Evolutionary conservation across 1,284 basidiomycete species (phyloP).

Genomic region (Termitomyces sp.): DNA sequence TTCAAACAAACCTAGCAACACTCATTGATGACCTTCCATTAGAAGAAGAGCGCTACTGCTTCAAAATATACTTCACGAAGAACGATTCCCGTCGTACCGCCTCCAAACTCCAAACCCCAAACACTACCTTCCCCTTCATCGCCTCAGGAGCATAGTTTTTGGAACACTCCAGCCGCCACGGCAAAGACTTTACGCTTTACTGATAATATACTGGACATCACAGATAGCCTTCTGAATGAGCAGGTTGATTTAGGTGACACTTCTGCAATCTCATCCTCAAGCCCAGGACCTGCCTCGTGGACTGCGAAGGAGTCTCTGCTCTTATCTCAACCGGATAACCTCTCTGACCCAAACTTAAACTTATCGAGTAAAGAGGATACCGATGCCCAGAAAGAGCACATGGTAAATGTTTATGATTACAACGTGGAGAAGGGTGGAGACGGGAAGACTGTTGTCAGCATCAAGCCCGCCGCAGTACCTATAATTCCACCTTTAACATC

Average conservation of each 20-base stretch:
- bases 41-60: constrained; percentile 19
- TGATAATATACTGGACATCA: constrained; percentile 46
- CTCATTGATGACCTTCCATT: not conserved
- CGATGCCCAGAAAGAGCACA: not conserved
- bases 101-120: constrained; percentile 4
- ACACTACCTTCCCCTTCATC: constrained; percentile 17
- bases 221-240: constrained; percentile 57
- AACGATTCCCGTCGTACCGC: not conserved
- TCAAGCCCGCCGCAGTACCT: not conserved
- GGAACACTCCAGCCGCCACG: constrained; percentile 52
- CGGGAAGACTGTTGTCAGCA: constrained; percentile 3
- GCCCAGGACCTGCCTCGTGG: constrained; percentile 29
- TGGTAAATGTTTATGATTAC: not conserved
- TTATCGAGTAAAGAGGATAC: not conserved
- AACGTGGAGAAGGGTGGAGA: constrained; percentile 1
- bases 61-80: not conserved
- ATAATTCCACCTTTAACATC: not conserved
- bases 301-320: not conserved
- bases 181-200: constrained; percentile 55
- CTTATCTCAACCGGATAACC: not conserved
- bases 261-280: constrained; percentile 47
- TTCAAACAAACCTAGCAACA: constrained; percentile 3
- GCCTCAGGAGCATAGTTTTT: constrained; percentile 48
- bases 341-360: not conserved
- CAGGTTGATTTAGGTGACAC: constrained; percentile 52